Evolutionary conservation across 2,329 filamentous ascomycete species (phyloP), one percentile per base, ranked within the genome.

Genomic region (Colletotrichum sp.): DNA sequence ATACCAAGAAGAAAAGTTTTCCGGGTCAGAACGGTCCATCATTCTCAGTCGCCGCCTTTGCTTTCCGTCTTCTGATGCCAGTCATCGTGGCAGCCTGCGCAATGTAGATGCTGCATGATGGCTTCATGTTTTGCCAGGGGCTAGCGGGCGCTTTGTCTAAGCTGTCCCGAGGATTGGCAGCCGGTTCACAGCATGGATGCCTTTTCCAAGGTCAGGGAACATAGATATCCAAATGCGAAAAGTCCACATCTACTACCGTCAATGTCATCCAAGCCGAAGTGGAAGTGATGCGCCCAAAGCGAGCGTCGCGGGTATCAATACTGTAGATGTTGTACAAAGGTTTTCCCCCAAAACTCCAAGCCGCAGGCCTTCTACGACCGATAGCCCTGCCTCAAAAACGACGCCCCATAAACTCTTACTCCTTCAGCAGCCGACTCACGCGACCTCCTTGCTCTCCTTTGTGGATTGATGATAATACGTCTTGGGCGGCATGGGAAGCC

Each of bases 401-500:
- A 63, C 26, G 13, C 28, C 16, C 16, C 15, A 39, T 18, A 39
- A 39, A 18, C 36, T 16, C 59, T 21, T 3, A n/a, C 9, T n/a
- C 18, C 28, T 6, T 13, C 28, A 7, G n/a, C 13, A n/a, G 18
- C 18, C 10, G 8, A 26, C 9, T 74, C 75, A 75, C 36, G 66
- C 72, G 18, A 24, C 68, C 44, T 76, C 68, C 62, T 78, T 76
- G 24, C 82, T 80, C 49, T 80, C 77, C 26, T 80, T 81, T 34
- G 80, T 77, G 63, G 78, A 72, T 15, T 82, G 81, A n/a, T 68
- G 65, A 21, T 77, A 49, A 77, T 90, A 89, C 4, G 85, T 87
- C 81, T 82, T 85, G n/a, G 84, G 83, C 26, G 90, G 90, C 80
- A 85, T 83, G 73, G 85, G 83, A 78, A 91, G 79, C 4, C 86